Base-by-base conservation (phyloP, 2,329 filamentous ascomycete species). In the Cytospora chrysosperma region DNA sequence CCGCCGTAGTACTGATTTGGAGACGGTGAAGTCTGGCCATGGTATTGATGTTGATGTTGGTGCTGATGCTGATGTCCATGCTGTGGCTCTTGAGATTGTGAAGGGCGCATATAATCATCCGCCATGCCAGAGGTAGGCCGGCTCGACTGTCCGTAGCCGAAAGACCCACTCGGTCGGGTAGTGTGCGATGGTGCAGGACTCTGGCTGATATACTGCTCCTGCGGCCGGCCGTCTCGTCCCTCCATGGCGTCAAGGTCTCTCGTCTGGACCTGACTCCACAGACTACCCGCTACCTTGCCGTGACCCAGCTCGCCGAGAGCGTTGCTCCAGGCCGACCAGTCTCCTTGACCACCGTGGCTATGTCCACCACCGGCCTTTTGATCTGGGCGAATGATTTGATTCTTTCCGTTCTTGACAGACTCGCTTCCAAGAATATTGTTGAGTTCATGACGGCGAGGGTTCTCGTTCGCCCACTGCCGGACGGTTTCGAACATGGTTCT, bases 401-500 rank as follows among this genome's bases (percentile, higher is more conserved):
- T 99, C 74, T 88, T 89, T 52, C 94, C 93, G 10, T 83, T 82
- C 71, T 87, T 89, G 64, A 99, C 95, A 8, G 91, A 92, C 60
- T 96, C 88, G 0, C 93, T 92, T 55, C 86, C 89, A 12, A 99
- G 83, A n/a, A 95, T 72, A 59, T 85, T 79, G 72, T 96, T 88
- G 21, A 98, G 80, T 58, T 87, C 83, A 59, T 85, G 79, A 51
- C 87, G 86, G 66, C 89, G 87, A 3, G 87, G 81, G 63, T 88
- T 83, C 68, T 88, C 84, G 56, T 91, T 84, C 0, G 86, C 88
- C 94, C 94, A 99, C 64, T 85, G 82, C 70, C 90, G 85, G 2
- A 99, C 92, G 0, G 90, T 92, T 61, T 87, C 83, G 77, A 91
- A 98, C 95, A 99, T 99, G 59, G 88, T 88, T 52, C 86, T 84